Percentiles rank a stretch among this genome's conserved stretches.
These are phyloP conservation scores for Myxozyma nipponensis DNA, from an alignment of 805 yeast species.

Conservation along the genomic window DNA sequence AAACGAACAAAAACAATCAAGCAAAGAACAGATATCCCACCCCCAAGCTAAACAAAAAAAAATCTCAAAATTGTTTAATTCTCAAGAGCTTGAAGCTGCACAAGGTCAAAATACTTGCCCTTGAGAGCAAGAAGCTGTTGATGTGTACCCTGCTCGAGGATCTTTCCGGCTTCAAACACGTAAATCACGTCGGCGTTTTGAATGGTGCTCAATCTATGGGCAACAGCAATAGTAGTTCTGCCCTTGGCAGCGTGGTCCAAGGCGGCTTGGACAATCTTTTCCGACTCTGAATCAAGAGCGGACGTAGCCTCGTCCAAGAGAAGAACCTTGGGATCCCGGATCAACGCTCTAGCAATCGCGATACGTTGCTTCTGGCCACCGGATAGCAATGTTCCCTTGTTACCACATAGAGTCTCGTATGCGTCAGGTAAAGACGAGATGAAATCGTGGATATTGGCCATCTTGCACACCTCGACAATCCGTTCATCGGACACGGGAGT, in stretches of 20 bases:
- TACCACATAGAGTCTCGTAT: conserved; percentile 49
- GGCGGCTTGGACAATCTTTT: conserved; percentile 60
- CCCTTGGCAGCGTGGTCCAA: conserved; percentile 55
- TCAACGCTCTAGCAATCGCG: conserved; percentile 60
- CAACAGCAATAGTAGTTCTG: conserved; percentile 71
- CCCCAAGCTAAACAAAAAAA: no score
- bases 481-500: conserved; percentile 39
- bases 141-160: conserved; percentile 51
- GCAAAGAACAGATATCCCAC: not conserved
- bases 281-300: conserved; percentile 57
- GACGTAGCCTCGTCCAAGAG: conserved; percentile 58
- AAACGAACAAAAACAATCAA: not conserved
- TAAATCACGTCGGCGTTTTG: conserved; percentile 50
- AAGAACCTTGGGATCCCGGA: conserved; percentile 53
- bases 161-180: conserved; percentile 51
- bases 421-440: conserved; percentile 51
- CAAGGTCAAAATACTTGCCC: conserved; percentile 42
- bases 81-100: conserved; percentile 44
- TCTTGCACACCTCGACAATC: conserved; percentile 43
- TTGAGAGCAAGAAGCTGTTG: conserved; percentile 40
- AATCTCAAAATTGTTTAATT: conserved; percentile 23
- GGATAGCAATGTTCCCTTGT: conserved; percentile 51
- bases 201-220: conserved; percentile 66
- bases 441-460: conserved; percentile 53
- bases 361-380: conserved; percentile 66